Evolutionary conservation across 352 stramenopile genomes (phyloP).

Genomic region (Globisporangium cylindrosporum): DNA sequence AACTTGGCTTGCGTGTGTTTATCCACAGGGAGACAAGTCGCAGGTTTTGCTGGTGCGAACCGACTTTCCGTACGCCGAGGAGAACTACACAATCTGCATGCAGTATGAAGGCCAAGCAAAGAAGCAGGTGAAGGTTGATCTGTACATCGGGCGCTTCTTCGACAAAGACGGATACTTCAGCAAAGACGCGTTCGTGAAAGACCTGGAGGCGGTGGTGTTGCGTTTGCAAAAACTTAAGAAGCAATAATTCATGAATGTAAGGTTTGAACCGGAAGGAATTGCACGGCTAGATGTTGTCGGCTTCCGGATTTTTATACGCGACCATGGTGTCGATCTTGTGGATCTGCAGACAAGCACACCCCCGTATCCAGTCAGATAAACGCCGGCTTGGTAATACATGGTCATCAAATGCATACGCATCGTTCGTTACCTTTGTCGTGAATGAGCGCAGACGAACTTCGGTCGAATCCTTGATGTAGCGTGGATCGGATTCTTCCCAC

Average conservation of each 20-base stretch:
- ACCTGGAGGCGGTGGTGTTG: slow-evolving; percentile 54
- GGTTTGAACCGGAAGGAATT: slow-evolving; percentile 9
- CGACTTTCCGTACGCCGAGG: slow-evolving; percentile 63
- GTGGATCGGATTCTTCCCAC: slow-evolving; percentile 98
- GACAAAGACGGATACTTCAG: slow-evolving; percentile 85
- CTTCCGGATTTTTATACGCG: slow-evolving; percentile 93
- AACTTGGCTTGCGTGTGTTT: not conserved
- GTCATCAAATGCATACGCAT: not conserved
- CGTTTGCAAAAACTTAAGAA: slow-evolving; percentile 75
- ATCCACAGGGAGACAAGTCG: slow-evolving; percentile 27
- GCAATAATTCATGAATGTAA: slow-evolving; percentile 47
- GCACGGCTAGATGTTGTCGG: slow-evolving; percentile 54
- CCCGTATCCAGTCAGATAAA: slow-evolving; percentile 18
- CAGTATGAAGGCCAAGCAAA: slow-evolving; percentile 37
- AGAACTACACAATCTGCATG: slow-evolving; percentile 68
- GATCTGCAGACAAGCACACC: slow-evolving; percentile 54
- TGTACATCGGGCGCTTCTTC: slow-evolving; percentile 86
- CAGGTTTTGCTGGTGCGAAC: slow-evolving; percentile 61
- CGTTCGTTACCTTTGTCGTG: slow-evolving; percentile 89
- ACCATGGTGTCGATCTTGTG: slow-evolving; percentile 99
- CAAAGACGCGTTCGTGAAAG: slow-evolving; percentile 72
- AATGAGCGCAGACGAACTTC: slow-evolving; percentile 98
- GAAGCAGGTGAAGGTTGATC: slow-evolving; percentile 51
- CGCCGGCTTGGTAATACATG: slow-evolving; percentile 16
- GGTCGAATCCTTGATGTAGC: slow-evolving; percentile 96